Evolutionary conservation across 176 grass and related monocot genomes (phyloP), one percentile per base, ranked within the genome.

Genomic region (Saccharum officinarum): DNA sequence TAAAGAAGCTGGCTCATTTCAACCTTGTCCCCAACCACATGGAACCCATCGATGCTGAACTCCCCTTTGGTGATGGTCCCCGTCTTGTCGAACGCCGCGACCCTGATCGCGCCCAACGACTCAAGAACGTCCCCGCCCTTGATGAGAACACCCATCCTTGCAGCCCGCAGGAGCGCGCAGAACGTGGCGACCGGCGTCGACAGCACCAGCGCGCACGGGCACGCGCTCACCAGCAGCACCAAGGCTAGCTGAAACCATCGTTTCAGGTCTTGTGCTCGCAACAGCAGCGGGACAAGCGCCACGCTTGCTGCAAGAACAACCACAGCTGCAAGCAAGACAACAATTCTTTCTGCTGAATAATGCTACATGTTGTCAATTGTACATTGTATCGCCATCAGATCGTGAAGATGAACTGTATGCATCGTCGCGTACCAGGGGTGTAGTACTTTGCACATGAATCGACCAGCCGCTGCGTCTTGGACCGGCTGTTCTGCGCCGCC

Each of bases 81-180:
- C 0, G 94, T 97, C 77, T 97, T 94, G 80, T 97, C 95, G 81
- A 97, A 92, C 0, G 95, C 95, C 1, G 84, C 89, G 0, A 67
- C 87, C 40, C 22, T 89, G 18, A 91, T 82, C 30, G 39, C 69
- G 0, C 85, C 90, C 33, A 97, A 49, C 2, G 90, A 50, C 30
- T 97, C 95, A 33, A 97, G 88, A 73, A 92, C 71, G 78, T 94
- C 90, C 1, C 92, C 95, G n/a, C 92, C 90, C 79, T 94, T 97
- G 72, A 97, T 52, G 41, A 97, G 83, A 4, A 97, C 73, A 18
- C 90, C 95, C 77, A 84, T 87, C 33, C 85, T 86, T 8, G 95
- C 90, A 6, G 92, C 95, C 26, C 46, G 82, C 63, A 94, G 83
- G 10, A 97, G 90, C 0, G 90, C 94, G 26, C 92, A 94, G 77